Base-by-base conservation (phyloP, 2,329 filamentous ascomycete species). In the Fusarium coicis region DNA sequence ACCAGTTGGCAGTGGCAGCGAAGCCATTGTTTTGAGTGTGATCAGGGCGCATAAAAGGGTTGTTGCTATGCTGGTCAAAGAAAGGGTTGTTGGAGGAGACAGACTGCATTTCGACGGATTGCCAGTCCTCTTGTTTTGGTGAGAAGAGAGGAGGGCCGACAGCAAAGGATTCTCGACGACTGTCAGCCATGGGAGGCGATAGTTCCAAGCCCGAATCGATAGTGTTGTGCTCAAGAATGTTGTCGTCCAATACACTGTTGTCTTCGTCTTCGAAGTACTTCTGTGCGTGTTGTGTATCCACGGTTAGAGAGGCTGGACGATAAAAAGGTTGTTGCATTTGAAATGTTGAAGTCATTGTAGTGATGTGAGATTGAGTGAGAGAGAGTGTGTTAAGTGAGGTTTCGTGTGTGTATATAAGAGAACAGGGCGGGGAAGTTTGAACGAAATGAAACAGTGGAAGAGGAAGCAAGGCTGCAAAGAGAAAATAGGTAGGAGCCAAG, bases 41-140 rank as follows among this genome's bases (percentile, higher is more conserved):
- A 63, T 89, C 87, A 72, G 92, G 85, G 67, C 90, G 89, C 84
- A 91, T 88, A 84, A 93, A 95, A 55, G 90, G 90, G 83, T 91
- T 90, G 83, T 86, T 90, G 83, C 83, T 87, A 78, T 84, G 85
- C 47, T 85, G 84, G 72, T 88, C 87, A 77, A 89, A 80, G 83
- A 91, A 91, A 42, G 89, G 88, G 82, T 91, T 91, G 82, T 89
- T 91, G 63, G 90, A 90, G 19, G 87, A 86, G 63, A 90, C 83
- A 21, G 88, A 88, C 80, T 91, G 89, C 89, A 91, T 90, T 70
- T 91, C 89, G 66, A 90, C 87, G 21, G 88, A 87, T 68, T 89
- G 87, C 90, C 89, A 92, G 74, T 90, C 81, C 76, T 92, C 89
- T 15, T 87, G 85, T 83, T 92, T 92, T 74, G 89, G 89, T 26